Evolutionary conservation across 2,329 filamentous ascomycete species (phyloP), one percentile per base, ranked within the genome.

Genomic region (Lojkania enalia): DNA sequence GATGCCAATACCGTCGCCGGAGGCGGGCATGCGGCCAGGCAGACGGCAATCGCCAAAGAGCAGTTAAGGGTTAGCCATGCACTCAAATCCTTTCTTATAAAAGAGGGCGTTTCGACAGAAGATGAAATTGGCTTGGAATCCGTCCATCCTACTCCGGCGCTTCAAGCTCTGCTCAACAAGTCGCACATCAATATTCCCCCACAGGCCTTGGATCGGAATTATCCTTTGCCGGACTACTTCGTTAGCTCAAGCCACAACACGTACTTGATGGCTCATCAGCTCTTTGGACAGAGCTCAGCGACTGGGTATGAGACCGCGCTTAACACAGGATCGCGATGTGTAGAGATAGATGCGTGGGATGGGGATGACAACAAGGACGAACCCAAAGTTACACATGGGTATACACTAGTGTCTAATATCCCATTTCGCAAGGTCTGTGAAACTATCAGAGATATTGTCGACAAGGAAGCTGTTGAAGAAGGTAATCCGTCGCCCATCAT

Each of bases 321-420:
- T 13, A 72, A 69, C 20, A 80, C 82, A 0, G 85, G 85, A 1
- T 83, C 83, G 2, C 75, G 85, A 5, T 88, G 85, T 55, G 84
- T 88, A 27, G 85, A 88, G 67, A 88, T 88, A 42, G 85, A 88
- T 58, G 85, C 82, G 1, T 88, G 85, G 85, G 84, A 88, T 56
- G 76, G 84, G 36, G 73, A 78, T 27, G 78, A 82, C 6, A 65
- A 85, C 55, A 69, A 69, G 29, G 75, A 82, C 7, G 84, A 87
- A 62, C 84, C 84, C 3, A 87, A 86, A 60, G 84, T 87, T 40
- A 87, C 84, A 0, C 84, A 87, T 58, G 84, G 84, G 1, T 87
- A 82, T 63, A 87, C 84, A 0, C 71, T 87, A 2, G 83, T 86
- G 3, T 86, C 83, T 6, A 72, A 86, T 55, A 81, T 87, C 18